Conservation (phyloP, 441 rosid genomes). For the Erodium moschatum region DNA sequence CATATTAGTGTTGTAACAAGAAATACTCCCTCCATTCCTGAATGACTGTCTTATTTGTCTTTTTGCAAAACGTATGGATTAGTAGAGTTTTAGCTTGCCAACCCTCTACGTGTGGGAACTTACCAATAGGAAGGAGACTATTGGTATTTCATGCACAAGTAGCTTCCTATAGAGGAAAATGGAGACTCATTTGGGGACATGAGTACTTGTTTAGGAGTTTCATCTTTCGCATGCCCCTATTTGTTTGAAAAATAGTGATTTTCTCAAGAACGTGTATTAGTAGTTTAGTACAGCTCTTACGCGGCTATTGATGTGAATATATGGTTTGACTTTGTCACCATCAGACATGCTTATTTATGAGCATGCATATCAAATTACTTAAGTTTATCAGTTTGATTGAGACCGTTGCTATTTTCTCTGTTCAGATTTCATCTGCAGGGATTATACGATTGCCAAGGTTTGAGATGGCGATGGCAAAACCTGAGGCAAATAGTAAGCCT, state of each 20-base stretch:
- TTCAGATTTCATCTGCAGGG: conserved; percentile 91
- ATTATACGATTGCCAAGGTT: conserved; percentile 79
- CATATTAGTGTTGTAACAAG: neutral
- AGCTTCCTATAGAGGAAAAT: neutral
- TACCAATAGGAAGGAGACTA: neutral
- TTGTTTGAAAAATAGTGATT: neutral
- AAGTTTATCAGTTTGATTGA: conserved; percentile 21
- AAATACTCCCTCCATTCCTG: neutral
- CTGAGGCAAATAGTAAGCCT: conserved; percentile 80
- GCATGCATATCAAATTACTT: conserved; percentile 7
- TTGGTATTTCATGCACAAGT: neutral
- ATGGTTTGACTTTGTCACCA: neutral
- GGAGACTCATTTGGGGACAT: neutral
- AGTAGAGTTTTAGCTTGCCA: neutral
- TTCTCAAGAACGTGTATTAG: neutral
- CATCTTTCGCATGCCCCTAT: neutral
- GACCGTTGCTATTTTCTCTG: conserved; percentile 25
- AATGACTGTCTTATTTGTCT: neutral
- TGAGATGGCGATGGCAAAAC: conserved; percentile 87
- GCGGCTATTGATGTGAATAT: neutral
- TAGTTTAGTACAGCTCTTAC: neutral
- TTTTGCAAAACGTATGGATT: neutral
- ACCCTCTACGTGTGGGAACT: neutral
- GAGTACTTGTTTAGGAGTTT: neutral
- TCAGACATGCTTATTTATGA: neutral